A percentile compares a stretch with the other conserved stretches of the same genome.
Evolutionary conservation across 306 rosid species (phyloP).

Genomic region (Sesbania bispinosa): DNA sequence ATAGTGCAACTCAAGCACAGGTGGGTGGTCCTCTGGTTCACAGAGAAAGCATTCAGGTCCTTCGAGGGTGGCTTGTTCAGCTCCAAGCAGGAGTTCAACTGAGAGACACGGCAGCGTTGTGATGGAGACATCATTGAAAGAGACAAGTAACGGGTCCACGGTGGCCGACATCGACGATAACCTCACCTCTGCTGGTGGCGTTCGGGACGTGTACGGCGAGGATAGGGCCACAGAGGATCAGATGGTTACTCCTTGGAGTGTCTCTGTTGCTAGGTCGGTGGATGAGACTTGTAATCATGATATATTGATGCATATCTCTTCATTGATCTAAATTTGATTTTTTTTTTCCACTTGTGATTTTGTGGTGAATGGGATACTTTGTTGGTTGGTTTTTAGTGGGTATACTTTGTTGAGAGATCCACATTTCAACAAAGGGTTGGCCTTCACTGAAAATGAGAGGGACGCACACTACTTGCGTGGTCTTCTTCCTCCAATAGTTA

Average conservation of each 20-base stretch:
- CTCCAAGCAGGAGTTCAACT: slow-evolving; percentile 29
- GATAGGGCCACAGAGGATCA: slow-evolving; percentile 78
- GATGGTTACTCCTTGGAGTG: slow-evolving; percentile 78
- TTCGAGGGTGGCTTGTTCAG: slow-evolving; percentile 46
- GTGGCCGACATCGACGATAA: slow-evolving; percentile 41
- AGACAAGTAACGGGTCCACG: slow-evolving; percentile 29
- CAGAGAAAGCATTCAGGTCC: slow-evolving; percentile 38
- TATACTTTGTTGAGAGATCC: slow-evolving; percentile 87
- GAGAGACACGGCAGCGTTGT: slow-evolving; percentile 45
- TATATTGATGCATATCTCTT: too few relatives aligned
- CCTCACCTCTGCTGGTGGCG: slow-evolving; percentile 49
- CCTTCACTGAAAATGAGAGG: slow-evolving; percentile 88
- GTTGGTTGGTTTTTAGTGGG: slow-evolving; percentile 55
- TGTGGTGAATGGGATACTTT: neutral
- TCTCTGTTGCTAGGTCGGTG: slow-evolving; percentile 84
- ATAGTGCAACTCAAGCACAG: slow-evolving; percentile 48
- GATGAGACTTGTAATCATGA: neutral
- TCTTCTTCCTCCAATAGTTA: slow-evolving; percentile 78
- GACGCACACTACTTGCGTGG: slow-evolving; percentile 94
- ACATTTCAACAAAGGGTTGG: slow-evolving; percentile 88
- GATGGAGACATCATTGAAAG: slow-evolving; percentile 48
- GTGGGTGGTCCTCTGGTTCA: slow-evolving; percentile 31
- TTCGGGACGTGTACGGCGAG: slow-evolving; percentile 61
- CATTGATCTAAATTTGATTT: neutral
- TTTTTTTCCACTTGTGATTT: neutral